Evolutionary conservation across 768 basidiomycete genomes (phyloP).

Genomic region (Suillus subaureus): DNA sequence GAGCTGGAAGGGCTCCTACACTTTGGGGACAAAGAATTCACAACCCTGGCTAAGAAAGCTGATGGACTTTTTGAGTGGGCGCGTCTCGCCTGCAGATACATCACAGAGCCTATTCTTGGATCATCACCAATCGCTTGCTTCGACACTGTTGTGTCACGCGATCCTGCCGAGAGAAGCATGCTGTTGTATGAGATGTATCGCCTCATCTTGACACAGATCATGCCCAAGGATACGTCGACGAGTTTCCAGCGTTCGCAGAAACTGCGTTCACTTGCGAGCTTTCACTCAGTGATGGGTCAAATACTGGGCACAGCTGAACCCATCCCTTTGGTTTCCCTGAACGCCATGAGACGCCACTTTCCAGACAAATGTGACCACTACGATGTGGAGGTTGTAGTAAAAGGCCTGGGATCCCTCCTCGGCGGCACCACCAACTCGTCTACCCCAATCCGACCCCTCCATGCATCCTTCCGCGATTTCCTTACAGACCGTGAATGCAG

Average conservation of each 20-base stretch:
- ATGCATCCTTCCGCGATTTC: background rate
- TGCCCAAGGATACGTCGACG: too few species aligned
- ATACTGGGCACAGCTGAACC: background rate
- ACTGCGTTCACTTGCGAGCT: too few species aligned
- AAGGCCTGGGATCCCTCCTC: background rate
- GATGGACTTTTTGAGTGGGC: background rate
- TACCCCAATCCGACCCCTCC: background rate
- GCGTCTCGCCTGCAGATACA: background rate
- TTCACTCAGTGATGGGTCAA: background rate
- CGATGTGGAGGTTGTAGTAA: background rate
- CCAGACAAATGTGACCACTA: background rate
- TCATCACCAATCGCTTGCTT: too few species aligned
- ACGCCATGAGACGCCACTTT: background rate
- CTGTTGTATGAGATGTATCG: background rate
- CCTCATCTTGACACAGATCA: background rate
- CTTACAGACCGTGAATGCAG: background rate
- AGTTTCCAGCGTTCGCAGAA: too few species aligned
- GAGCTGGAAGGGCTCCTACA: background rate
- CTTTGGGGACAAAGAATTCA: background rate
- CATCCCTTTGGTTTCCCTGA: background rate
- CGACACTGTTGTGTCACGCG: background rate
- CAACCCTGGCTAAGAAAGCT: background rate
- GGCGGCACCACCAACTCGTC: background rate
- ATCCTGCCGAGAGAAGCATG: too few species aligned
- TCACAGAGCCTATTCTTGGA: background rate